Evolutionary conservation across 768 basidiomycete species (phyloP).

Genomic region (Mycena kentingensis): DNA sequence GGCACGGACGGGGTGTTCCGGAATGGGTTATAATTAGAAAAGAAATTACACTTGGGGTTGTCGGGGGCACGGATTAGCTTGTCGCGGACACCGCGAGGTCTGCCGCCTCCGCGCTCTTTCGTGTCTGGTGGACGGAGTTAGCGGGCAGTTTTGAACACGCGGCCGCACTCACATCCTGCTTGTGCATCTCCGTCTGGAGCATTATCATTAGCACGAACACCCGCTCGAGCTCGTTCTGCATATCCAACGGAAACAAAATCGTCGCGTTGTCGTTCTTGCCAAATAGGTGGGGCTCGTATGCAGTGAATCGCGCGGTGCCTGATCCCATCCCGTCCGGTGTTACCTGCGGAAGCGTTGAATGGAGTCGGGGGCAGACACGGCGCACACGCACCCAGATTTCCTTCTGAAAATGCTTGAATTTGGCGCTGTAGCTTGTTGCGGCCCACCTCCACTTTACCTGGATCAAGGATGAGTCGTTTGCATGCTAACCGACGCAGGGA

Average conservation of each 20-base stretch:
- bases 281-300: background rate
- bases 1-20: no score
- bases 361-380: background rate
- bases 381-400: background rate
- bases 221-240: constrained; percentile 13
- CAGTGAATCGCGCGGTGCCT: constrained; percentile 6
- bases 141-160: no score
- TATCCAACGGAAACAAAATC: constrained; percentile 1
- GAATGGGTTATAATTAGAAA: no score
- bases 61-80: no score
- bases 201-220: constrained; percentile 15
- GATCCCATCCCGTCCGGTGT: background rate
- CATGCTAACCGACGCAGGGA: background rate
- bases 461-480: no score
- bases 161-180: constrained; percentile 12
- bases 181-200: constrained; percentile 7
- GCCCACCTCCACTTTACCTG: background rate
- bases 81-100: no score
- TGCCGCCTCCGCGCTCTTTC: no score
- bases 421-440: background rate
- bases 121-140: no score
- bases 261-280: constrained; percentile 3
- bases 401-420: background rate
- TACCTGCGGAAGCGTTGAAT: constrained; percentile 1
- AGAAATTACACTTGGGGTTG: no score